Conservation (phyloP, 495 filamentous ascomycete genomes). For the Choiromyces venosus region DNA sequence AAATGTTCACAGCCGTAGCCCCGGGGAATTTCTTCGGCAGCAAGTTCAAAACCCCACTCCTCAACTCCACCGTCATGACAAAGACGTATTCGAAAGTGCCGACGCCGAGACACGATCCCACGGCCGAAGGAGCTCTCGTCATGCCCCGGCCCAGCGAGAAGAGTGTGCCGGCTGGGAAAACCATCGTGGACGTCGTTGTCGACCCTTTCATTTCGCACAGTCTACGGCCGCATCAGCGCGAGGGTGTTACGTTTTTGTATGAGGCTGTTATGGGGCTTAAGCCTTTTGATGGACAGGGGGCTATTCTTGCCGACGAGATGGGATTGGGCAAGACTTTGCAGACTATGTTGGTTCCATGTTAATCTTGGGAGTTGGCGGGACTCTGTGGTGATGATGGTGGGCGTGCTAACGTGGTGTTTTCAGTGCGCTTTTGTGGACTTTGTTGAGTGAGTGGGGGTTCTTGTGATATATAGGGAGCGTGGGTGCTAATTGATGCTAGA, state of each 20-base stretch:
- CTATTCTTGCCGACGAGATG: constrained; percentile 79
- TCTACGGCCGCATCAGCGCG: constrained; percentile 68
- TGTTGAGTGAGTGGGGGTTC: constrained; percentile 49
- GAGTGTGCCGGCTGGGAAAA: constrained; percentile 49
- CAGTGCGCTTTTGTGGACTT: constrained; percentile 64
- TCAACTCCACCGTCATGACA: constrained; percentile 52
- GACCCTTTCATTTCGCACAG: constrained; percentile 64
- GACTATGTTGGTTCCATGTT: constrained; percentile 50
- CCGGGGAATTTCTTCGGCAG: constrained; percentile 24
- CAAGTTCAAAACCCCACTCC: constrained; percentile 58
- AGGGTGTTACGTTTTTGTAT: constrained; percentile 73
- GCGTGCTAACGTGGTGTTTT: constrained; percentile 5
- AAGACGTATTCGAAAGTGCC: constrained; percentile 47
- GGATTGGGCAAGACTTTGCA: constrained; percentile 75
- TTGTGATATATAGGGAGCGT: neutral
- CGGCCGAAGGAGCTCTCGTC: constrained; percentile 57
- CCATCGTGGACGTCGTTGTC: constrained; percentile 73
- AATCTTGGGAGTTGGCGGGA: constrained; percentile 1
- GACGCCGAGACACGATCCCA: constrained; percentile 63
- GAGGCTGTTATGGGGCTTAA: constrained; percentile 81
- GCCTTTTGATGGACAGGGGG: constrained; percentile 64
- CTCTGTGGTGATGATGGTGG: neutral
- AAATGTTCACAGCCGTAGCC: constrained; percentile 17
- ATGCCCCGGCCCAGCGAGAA: constrained; percentile 53
- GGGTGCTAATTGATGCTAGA: constrained; percentile 38